A percentile compares a stretch with the other conserved stretches of the same genome.
Conservation (phyloP, 1,284 basidiomycete species). For the Rhizoctonia solani region DNA sequence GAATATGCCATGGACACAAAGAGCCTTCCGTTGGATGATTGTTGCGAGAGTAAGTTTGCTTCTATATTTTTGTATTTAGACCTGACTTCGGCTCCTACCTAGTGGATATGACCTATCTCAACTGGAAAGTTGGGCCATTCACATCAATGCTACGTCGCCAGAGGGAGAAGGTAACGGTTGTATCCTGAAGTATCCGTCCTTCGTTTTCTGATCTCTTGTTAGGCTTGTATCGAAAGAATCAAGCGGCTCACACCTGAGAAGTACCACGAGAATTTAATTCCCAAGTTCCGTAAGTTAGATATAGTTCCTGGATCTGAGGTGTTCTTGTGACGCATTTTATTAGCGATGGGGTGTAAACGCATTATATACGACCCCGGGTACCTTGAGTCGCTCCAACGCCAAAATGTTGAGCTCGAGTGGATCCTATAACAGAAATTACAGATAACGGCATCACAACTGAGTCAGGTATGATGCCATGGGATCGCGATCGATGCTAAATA, state of each 20-base stretch:
- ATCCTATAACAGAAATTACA: slow-evolving; percentile 47
- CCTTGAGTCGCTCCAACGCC: slow-evolving; percentile 53
- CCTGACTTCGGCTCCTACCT: not conserved
- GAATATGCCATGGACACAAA: slow-evolving; percentile 54
- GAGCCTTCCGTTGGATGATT: slow-evolving; percentile 53
- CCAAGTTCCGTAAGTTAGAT: slow-evolving; percentile 55
- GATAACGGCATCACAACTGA: slow-evolving; percentile 5
- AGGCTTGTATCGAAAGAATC: not conserved
- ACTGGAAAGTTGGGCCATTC: not conserved
- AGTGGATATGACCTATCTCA: not conserved
- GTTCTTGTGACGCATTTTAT: too few species aligned
- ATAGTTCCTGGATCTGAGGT: too few species aligned
- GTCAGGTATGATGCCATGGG: not conserved
- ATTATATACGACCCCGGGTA: slow-evolving; percentile 61
- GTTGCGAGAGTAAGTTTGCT: slow-evolving; percentile 50
- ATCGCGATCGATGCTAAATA: not conserved
- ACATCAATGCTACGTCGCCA: slow-evolving; percentile 11
- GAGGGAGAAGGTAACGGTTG: slow-evolving; percentile 39
- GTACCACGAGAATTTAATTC: slow-evolving; percentile 52
- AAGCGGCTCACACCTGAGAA: slow-evolving; percentile 48
- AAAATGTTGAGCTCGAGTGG: slow-evolving; percentile 57
- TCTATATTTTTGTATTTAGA: not conserved
- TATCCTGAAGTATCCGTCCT: not conserved
- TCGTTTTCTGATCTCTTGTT: not conserved
- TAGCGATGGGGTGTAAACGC: slow-evolving; percentile 41